Conservation (phyloP, 1,284 basidiomycete genomes). For the Puccinia horiana region DNA sequence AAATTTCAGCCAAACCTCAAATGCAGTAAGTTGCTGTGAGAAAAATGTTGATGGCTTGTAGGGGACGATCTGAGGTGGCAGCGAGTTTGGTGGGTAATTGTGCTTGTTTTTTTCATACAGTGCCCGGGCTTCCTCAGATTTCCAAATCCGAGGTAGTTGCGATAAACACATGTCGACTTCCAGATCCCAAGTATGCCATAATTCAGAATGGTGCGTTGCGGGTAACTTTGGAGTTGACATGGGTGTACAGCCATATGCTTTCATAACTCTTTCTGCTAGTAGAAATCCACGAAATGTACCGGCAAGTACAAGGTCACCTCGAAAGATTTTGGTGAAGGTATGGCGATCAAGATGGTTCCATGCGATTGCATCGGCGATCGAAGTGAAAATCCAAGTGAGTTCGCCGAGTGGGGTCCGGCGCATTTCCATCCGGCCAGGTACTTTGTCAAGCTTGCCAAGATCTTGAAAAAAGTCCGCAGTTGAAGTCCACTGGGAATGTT, state of each 20-base stretch:
- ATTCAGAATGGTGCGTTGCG: conserved; percentile 42
- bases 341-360: conserved; percentile 49
- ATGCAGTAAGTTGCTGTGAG: conserved; percentile 46
- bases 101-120: conserved; percentile 26
- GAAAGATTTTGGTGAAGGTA: conserved; percentile 47
- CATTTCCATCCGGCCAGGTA: conserved; percentile 48
- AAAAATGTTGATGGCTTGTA: conserved; percentile 48
- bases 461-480: conserved; percentile 40
- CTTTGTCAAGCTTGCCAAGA: conserved; percentile 36
- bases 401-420: conserved; percentile 47
- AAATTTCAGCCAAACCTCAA: conserved; percentile 47
- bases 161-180: conserved; percentile 49
- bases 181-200: conserved; percentile 49
- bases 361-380: conserved; percentile 49
- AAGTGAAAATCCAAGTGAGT: conserved; percentile 49
- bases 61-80: conserved; percentile 27
- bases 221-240: conserved; percentile 45
- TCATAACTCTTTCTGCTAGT: conserved; percentile 46
- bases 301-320: conserved; percentile 43
- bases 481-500: conserved; percentile 32
- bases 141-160: conserved; percentile 43
- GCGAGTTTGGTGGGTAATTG: conserved; percentile 24
- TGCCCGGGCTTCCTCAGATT: conserved; percentile 27
- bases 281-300: conserved; percentile 45
- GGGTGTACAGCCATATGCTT: conserved; percentile 49